Conservation (phyloP, 768 basidiomycete genomes). For the Chlorophyllum brunneum region DNA sequence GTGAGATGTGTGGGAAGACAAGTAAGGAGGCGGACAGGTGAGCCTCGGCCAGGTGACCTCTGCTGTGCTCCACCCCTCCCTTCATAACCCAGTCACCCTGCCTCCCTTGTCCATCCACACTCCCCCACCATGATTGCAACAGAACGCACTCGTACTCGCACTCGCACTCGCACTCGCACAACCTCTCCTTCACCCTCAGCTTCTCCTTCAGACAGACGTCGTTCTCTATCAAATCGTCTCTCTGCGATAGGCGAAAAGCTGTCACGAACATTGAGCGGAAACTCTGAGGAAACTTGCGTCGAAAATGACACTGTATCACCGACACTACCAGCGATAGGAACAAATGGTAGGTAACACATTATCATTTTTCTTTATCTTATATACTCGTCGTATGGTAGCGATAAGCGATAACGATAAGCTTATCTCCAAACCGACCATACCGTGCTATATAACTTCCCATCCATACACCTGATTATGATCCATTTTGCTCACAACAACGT, state of each 20-base stretch:
- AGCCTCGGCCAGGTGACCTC: neutral
- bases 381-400: neutral
- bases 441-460: neutral
- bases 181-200: neutral
- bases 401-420: conserved; percentile 7
- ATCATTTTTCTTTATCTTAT: neutral
- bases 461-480: too few species aligned
- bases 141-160: neutral
- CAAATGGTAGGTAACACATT: neutral
- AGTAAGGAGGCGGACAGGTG: too few species aligned
- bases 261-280: neutral
- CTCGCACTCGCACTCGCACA: too few species aligned
- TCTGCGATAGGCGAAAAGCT: conserved; percentile 1
- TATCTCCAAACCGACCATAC: neutral
- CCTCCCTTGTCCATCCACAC: neutral
- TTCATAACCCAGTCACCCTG: neutral
- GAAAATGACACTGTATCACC: conserved; percentile 1
- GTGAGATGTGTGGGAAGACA: too few species aligned
- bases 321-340: neutral
- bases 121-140: neutral
- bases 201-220: neutral
- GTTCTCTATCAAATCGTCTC: neutral
- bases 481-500: too few species aligned
- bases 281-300: neutral
- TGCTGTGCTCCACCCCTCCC: neutral